Base-by-base conservation (phyloP, 2,329 filamentous ascomycete genomes). In the Colletotrichum costaricense region DNA sequence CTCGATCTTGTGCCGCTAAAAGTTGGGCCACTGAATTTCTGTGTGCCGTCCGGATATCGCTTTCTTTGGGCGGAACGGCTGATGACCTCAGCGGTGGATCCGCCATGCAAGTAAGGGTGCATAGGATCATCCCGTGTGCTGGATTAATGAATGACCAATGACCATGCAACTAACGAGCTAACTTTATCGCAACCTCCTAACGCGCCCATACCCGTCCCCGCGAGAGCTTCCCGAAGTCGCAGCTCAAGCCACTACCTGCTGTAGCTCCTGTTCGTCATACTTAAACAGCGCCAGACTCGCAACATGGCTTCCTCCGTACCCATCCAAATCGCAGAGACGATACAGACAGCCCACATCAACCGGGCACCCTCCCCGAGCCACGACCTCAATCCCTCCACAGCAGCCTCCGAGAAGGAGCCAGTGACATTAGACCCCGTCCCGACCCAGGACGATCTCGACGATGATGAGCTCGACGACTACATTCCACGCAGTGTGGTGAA, bases 301-400 rank as follows among this genome's bases (percentile, higher is more conserved):
- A 63, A 65, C 67, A 78, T 63, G 72, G 93, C 93, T 42, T 83
- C 84, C 33, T 87, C 89, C n/a, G 82, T 90, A 22, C 88, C 91
- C 30, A 83, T 91, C 28, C 91, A 97, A 80, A 84, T 96, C 70
- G 93, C 94, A 58, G 93, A 94, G 78, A 93, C 93, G 42, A 86
- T 98, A 76, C 95, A 98, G 82, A 92, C 93, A 19, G 93, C 92
- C 42, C 93, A 93, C 79, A 92, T 98, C 84, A 93, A 94, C 75
- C 89, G 86, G 59, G 80, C 91, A 65, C 95, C 95, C 0, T 94
- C 93, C 52, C 88, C 92, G 5, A 82, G 81, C 62, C 93, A 94
- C 85, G 95, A 98, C 84, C 80, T 94, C 79, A 95, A 95, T 80
- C 95, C 95, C 11, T 91, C 93, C 49, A 96, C 95, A 24, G 88